Conservation (phyloP, 73 alveolate genomes). For the Effrenium voratum region DNA sequence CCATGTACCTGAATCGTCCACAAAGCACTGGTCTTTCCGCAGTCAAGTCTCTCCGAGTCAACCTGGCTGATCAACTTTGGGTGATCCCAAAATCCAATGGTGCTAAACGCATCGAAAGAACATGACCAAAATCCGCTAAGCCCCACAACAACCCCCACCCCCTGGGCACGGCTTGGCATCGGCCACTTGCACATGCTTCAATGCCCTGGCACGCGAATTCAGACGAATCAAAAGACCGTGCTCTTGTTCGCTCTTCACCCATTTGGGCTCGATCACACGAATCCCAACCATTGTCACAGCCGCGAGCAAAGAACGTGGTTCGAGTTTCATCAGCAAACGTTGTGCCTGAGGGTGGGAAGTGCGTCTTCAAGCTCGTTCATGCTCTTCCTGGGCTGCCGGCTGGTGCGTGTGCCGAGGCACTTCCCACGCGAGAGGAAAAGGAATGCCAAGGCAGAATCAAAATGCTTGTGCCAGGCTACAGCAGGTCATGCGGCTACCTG, state of each 20-base stretch:
- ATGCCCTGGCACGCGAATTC: conserved; percentile 16
- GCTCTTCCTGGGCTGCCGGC: conserved; percentile 49
- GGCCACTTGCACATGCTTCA: conserved; percentile 77
- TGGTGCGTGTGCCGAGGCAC: neutral
- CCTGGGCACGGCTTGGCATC: conserved; percentile 94
- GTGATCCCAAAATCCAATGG: too few species aligned
- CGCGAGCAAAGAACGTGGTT: too few species aligned
- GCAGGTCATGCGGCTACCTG: too few species aligned
- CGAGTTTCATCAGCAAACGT: too few species aligned
- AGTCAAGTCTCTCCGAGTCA: too few species aligned
- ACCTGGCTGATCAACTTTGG: too few species aligned
- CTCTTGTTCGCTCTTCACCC: neutral
- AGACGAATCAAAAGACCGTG: too few species aligned
- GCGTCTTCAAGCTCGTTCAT: conserved; percentile 75
- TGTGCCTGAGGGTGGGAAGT: conserved; percentile 79
- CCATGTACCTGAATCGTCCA: conserved; percentile 91
- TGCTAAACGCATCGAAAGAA: too few species aligned
- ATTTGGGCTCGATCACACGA: neutral
- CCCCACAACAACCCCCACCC: too few species aligned
- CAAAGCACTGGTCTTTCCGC: too few species aligned
- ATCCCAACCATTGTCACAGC: neutral
- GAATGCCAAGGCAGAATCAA: neutral
- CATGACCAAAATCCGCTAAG: too few species aligned
- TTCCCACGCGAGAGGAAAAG: neutral
- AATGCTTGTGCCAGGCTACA: neutral